Evolutionary conservation across 139 green algal species (phyloP).

Genomic region (Yamagishiella unicocca): DNA sequence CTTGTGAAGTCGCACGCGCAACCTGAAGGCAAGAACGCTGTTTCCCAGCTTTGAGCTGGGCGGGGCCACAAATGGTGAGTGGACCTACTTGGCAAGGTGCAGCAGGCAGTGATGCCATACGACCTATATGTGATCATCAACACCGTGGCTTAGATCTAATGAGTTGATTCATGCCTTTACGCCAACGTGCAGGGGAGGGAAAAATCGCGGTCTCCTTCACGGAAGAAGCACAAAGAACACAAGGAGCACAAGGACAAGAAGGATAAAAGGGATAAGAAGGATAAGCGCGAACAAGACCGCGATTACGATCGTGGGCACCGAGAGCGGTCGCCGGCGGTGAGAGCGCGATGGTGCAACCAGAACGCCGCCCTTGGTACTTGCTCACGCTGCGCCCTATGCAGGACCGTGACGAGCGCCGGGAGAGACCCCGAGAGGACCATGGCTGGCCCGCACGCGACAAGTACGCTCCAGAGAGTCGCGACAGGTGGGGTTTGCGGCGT

Average conservation of each 20-base stretch:
- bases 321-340: slow-evolving; percentile 17
- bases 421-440: neutral
- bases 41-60: no score
- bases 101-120: no score
- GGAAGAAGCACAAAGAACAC: slow-evolving; percentile 43
- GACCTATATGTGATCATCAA: no score
- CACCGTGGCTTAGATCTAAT: no score
- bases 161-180: no score
- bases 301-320: slow-evolving; percentile 29
- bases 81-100: no score
- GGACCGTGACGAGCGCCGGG: neutral
- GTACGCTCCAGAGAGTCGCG: neutral
- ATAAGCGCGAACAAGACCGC: slow-evolving; percentile 20
- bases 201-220: slow-evolving; percentile 20
- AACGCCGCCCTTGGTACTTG: neutral
- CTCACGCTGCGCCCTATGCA: neutral
- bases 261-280: slow-evolving; percentile 27
- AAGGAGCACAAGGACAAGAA: slow-evolving; percentile 48
- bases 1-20: no score
- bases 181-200: slow-evolving; percentile 32
- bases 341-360: neutral
- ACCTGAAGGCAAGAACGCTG: no score
- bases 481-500: neutral
- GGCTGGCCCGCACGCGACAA: slow-evolving; percentile 13
- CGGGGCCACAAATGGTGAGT: no score